Evolutionary conservation across 2,329 filamentous ascomycete genomes (phyloP).

Genomic region (Penicillium italicum): DNA sequence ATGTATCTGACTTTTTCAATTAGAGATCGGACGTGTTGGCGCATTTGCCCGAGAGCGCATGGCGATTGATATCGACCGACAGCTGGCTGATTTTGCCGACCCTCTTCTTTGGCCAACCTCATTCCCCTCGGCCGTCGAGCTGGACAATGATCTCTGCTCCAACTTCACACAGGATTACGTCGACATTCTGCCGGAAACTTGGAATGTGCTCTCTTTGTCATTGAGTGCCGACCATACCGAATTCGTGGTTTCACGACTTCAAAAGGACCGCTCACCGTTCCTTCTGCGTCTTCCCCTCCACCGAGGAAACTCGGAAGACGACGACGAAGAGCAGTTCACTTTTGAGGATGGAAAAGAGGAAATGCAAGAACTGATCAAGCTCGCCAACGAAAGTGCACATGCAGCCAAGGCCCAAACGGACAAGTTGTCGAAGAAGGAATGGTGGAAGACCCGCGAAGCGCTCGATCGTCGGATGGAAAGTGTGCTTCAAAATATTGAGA

Average conservation of each 20-base stretch:
- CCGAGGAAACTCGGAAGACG: slow-evolving; percentile 75
- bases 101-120: slow-evolving; percentile 49
- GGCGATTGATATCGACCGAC: slow-evolving; percentile 46
- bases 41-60: slow-evolving; percentile 41
- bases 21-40: slow-evolving; percentile 42
- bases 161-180: slow-evolving; percentile 76
- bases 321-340: slow-evolving; percentile 71
- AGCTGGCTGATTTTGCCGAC: slow-evolving; percentile 43
- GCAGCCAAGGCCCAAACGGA: slow-evolving; percentile 65
- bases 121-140: slow-evolving; percentile 16
- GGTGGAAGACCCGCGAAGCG: slow-evolving; percentile 83
- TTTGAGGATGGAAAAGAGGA: slow-evolving; percentile 77
- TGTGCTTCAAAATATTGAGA: slow-evolving; percentile 80
- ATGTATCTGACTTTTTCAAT: slow-evolving; percentile 12
- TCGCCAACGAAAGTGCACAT: slow-evolving; percentile 82
- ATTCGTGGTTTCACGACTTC: slow-evolving; percentile 82
- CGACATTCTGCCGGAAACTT: slow-evolving; percentile 75
- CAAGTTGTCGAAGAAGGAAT: slow-evolving; percentile 72
- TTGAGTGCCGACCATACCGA: slow-evolving; percentile 79
- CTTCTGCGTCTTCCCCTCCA: slow-evolving; percentile 81
- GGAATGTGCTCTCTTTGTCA: slow-evolving; percentile 82
- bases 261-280: slow-evolving; percentile 72
- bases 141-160: slow-evolving; percentile 46
- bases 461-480: slow-evolving; percentile 74
- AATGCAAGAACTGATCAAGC: slow-evolving; percentile 74